phyloP scores from a whole-genome alignment of 768 basidiomycete genomes.

The Tulasnella sp. region DNA sequence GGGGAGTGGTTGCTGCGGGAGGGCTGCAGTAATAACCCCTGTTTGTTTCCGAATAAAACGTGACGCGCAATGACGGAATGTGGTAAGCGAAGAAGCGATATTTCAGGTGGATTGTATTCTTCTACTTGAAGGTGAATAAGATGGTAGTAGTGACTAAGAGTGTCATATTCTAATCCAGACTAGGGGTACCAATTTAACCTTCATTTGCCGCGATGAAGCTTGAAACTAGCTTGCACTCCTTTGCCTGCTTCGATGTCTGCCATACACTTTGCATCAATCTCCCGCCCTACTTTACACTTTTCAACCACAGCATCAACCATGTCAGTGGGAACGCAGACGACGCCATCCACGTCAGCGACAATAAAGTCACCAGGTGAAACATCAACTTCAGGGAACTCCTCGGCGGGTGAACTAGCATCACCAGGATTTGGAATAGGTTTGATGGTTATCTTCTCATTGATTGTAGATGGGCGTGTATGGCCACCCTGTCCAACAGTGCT shows the following conservation, averaged over 20 bases:
- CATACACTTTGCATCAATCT: conserved; percentile 59
- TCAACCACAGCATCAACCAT: conserved; percentile 43
- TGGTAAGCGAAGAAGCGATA: too few relatives aligned
- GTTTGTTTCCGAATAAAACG: too few relatives aligned
- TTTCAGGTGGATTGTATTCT: too few relatives aligned
- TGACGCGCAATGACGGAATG: too few relatives aligned
- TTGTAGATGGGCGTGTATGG: conserved; percentile 65
- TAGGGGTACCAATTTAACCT: too few relatives aligned
- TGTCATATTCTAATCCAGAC: too few relatives aligned
- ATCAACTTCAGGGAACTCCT: conserved; percentile 36
- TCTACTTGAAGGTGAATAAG: too few relatives aligned
- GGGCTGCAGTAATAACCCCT: too few relatives aligned
- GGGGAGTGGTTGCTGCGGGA: too few relatives aligned
- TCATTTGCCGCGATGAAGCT: conserved; percentile 54
- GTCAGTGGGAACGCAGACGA: conserved; percentile 59
- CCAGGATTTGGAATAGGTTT: conserved; percentile 27
- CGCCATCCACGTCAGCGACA: conserved; percentile 79
- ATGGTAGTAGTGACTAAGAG: too few relatives aligned
- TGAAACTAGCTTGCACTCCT: conserved; percentile 67
- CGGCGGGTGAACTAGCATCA: conserved; percentile 23
- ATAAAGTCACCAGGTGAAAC: conserved; percentile 71
- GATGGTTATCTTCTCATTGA: conserved; percentile 49
- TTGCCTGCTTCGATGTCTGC: conserved; percentile 61
- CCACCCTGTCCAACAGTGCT: conserved; percentile 79
- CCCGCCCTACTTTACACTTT: conserved; percentile 43